These are phyloP conservation scores for Trichosporon coremiiforme DNA, from an alignment of 1,284 basidiomycete species.

Conservation along the genomic window DNA sequence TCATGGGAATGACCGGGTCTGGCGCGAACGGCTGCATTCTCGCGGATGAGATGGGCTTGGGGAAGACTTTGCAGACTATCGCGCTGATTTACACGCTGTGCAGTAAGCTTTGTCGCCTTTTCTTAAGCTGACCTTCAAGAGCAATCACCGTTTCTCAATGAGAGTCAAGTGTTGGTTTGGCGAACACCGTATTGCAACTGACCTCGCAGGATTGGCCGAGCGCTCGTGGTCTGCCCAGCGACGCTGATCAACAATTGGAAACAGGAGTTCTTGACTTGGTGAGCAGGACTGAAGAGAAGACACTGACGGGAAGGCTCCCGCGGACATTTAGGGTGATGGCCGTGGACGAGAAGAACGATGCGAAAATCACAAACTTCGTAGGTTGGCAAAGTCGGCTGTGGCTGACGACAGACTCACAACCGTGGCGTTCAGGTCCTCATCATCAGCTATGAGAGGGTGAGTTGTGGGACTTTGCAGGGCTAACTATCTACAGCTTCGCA, in stretches of 20 bases:
- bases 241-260: conserved; percentile 96
- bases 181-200: background rate
- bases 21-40: conserved; percentile 87
- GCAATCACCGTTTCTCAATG: conserved; percentile 75
- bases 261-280: conserved; percentile 94
- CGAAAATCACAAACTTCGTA: conserved; percentile 70
- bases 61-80: conserved; percentile 87
- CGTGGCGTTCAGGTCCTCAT: conserved; percentile 78
- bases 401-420: conserved; percentile 57
- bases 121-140: conserved; percentile 47
- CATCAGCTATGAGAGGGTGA: conserved; percentile 83
- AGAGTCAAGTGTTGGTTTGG: conserved; percentile 59
- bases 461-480: conserved; percentile 19
- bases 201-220: conserved; percentile 65
- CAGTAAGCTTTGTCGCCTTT: conserved; percentile 60
- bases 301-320: conserved; percentile 22
- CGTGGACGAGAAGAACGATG: conserved; percentile 72
- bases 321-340: conserved; percentile 63
- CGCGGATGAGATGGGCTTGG: conserved; percentile 96
- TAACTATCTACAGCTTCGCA: conserved; percentile 62
- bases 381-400: conserved; percentile 57
- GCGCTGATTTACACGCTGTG: conserved; percentile 83
- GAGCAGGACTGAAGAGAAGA: conserved; percentile 24
- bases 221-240: conserved; percentile 91
- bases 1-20: conserved; percentile 88